A percentile compares a stretch with the other conserved stretches of the same genome.
phyloP scores from a whole-genome alignment of 2,329 filamentous ascomycete species.

The Cladosporium sp. region DNA sequence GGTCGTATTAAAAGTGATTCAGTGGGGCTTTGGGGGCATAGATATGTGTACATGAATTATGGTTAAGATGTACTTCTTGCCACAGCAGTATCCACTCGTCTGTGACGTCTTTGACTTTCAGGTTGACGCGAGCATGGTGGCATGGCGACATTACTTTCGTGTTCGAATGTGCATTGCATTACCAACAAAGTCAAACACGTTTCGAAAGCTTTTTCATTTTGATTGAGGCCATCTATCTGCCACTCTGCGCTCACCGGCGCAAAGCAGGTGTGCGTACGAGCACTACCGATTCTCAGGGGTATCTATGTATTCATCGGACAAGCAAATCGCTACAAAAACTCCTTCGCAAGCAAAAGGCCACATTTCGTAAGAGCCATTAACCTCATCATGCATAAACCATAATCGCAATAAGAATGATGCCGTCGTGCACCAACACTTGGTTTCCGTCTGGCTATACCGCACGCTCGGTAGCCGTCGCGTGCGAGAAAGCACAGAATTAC shows the following conservation, averaged over 20 bases:
- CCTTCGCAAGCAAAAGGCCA: neutral
- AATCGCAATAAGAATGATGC: neutral
- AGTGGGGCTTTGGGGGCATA: neutral
- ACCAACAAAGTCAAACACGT: neutral
- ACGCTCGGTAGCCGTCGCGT: neutral
- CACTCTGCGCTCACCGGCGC: neutral
- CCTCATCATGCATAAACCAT: neutral
- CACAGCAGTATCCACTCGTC: neutral
- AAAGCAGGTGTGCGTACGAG: neutral
- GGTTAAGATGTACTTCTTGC: neutral
- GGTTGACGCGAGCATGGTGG: too few relatives aligned
- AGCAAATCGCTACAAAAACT: neutral
- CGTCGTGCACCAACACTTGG: neutral
- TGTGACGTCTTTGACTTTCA: neutral
- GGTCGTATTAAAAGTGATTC: slow-evolving; percentile 34
- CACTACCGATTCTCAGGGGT: neutral
- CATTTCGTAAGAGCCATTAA: neutral
- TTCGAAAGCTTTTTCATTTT: neutral
- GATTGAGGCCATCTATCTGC: neutral
- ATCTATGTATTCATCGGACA: neutral
- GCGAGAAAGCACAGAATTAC: neutral
- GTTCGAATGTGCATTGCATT: neutral
- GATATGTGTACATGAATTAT: neutral
- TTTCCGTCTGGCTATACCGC: neutral
- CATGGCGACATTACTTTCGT: too few relatives aligned